Percentiles rank a stretch among this genome's conserved stretches.
Evolutionary conservation across 306 rosid genomes (phyloP).

Genomic region (Chamaecrista fasciculata): DNA sequence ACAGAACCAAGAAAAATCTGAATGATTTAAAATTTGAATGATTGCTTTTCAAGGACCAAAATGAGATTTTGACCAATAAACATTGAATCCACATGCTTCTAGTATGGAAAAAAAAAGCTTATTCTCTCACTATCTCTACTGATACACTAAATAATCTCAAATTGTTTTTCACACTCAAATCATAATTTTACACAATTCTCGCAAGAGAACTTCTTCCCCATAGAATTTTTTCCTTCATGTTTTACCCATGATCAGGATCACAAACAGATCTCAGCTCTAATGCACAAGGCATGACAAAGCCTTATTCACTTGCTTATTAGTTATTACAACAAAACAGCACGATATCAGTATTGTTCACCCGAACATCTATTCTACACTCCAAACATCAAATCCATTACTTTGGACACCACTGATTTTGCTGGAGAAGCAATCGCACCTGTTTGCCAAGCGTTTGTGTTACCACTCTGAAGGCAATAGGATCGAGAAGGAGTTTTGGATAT

Average conservation of each 20-base stretch:
- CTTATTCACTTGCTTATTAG: slow-evolving; percentile 31
- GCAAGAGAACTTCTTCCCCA: neutral
- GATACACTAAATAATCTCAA: neutral
- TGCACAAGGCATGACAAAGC: no score
- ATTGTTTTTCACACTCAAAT: neutral
- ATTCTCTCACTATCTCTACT: neutral
- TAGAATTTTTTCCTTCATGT: neutral
- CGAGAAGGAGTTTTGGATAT: slow-evolving; percentile 45
- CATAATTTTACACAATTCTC: neutral
- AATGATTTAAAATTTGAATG: no score
- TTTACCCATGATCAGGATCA: slow-evolving; percentile 17
- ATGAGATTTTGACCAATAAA: no score
- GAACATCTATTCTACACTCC: slow-evolving; percentile 63
- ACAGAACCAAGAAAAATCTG: no score
- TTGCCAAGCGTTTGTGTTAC: slow-evolving; percentile 52
- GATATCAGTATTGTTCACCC: slow-evolving; percentile 18
- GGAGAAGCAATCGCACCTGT: slow-evolving; percentile 93
- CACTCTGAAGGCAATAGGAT: slow-evolving; percentile 75
- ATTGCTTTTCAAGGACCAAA: no score
- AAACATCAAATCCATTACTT: slow-evolving; percentile 92
- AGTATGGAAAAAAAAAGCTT: neutral
- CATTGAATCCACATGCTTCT: neutral
- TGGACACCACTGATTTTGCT: slow-evolving; percentile 78
- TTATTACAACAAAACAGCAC: slow-evolving; percentile 27
- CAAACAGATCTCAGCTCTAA: no score